Conservation (phyloP, 1,139 yeast species). For the Hemisphaericaspora xylofermentans region DNA sequence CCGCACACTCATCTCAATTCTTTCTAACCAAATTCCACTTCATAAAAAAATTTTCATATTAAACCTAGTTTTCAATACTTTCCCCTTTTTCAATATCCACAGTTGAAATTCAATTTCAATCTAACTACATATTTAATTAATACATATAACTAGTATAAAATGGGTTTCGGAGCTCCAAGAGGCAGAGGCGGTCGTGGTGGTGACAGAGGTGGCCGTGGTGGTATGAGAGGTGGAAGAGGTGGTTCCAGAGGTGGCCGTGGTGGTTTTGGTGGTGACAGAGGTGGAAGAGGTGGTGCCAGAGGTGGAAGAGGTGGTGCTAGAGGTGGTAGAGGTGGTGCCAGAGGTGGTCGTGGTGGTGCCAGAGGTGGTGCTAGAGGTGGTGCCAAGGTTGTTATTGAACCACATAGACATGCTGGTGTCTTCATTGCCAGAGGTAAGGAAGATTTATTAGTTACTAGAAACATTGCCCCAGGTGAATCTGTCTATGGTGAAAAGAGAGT, state of each 20-base stretch:
- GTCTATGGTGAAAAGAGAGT: constrained; percentile 98
- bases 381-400: constrained; percentile 94
- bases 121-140: constrained; percentile 1
- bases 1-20: constrained; percentile 15
- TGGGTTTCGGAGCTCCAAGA: constrained; percentile 6
- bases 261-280: constrained; percentile 33
- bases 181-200: constrained; percentile 24
- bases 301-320: constrained; percentile 41
- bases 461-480: constrained; percentile 96
- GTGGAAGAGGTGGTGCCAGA: constrained; percentile 48
- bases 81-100: neutral
- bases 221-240: constrained; percentile 44
- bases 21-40: constrained; percentile 13
- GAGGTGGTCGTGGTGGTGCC: constrained; percentile 75
- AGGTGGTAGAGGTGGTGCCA: constrained; percentile 52
- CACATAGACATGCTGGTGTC: constrained; percentile 97
- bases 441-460: constrained; percentile 95
- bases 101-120: neutral
- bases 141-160: neutral
- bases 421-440: constrained; percentile 99
- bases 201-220: constrained; percentile 51
- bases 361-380: constrained; percentile 81
- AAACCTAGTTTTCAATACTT: neutral
- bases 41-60: constrained; percentile 2
- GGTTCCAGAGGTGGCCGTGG: constrained; percentile 34